Conservation (phyloP, 1,139 yeast species). For the Candida frijolesensis region DNA sequence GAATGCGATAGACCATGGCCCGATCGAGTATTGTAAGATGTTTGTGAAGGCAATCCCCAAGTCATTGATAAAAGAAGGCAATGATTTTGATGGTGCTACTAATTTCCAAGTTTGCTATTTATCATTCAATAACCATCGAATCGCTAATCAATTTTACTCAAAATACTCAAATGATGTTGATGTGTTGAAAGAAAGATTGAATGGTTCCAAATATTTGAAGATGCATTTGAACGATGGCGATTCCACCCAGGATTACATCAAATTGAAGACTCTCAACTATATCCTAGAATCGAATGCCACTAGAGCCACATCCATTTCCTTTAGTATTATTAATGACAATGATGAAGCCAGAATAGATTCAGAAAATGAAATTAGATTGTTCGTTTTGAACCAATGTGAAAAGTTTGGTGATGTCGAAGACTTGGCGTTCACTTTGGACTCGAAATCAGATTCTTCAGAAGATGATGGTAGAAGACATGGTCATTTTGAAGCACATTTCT, state of each 20-base stretch:
- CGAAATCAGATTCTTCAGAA: background rate
- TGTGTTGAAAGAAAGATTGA: conserved; percentile 27
- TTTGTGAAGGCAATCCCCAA: conserved; percentile 33
- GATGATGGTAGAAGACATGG: conserved; percentile 13
- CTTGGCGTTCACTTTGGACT: conserved; percentile 18
- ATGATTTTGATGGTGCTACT: conserved; percentile 14
- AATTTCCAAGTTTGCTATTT: conserved; percentile 35
- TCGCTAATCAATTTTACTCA: conserved; percentile 36
- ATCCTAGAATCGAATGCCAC: conserved; percentile 45
- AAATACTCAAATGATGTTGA: conserved; percentile 34
- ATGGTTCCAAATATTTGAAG: conserved; percentile 33
- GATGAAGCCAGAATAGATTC: conserved; percentile 5
- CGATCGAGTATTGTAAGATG: conserved; percentile 46
- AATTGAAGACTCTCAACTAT: conserved; percentile 45
- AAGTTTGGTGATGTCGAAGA: conserved; percentile 42
- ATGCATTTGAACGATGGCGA: conserved; percentile 33
- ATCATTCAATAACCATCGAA: conserved; percentile 42
- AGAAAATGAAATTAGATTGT: conserved; percentile 8
- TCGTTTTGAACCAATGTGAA: conserved; percentile 25
- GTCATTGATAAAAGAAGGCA: conserved; percentile 16
- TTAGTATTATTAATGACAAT: conserved; percentile 15
- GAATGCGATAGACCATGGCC: conserved; percentile 42
- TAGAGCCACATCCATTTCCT: conserved; percentile 30
- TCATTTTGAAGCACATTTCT: conserved; percentile 34
- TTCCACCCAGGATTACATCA: conserved; percentile 37